These are phyloP conservation scores for Torulaspora pretoriensis DNA, from an alignment of 1,139 yeast species.

Conservation along the genomic window DNA sequence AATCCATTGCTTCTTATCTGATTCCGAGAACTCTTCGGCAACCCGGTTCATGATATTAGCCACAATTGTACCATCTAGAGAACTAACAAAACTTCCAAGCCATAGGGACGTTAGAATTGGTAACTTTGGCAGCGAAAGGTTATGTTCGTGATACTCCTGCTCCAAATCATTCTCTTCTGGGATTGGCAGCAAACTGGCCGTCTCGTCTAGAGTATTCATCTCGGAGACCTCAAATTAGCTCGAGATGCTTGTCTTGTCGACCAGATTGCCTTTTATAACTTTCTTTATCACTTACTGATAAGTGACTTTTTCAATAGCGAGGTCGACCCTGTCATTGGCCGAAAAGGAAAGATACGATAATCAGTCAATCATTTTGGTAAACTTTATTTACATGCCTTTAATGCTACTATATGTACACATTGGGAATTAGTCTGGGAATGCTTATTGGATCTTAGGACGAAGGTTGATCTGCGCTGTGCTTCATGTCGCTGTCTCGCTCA, in stretches of 20 bases:
- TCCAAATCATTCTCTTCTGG: conserved; percentile 19
- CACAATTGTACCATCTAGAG: conserved; percentile 62
- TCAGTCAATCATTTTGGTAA: not conserved
- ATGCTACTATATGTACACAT: conserved; percentile 11
- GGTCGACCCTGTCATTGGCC: not conserved
- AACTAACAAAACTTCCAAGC: conserved; percentile 52
- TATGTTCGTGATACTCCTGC: conserved; percentile 26
- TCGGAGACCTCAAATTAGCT: not conserved
- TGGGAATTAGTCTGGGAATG: not conserved
- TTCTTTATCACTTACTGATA: not conserved
- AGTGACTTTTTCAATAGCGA: not conserved
- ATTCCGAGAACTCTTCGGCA: conserved; percentile 56
- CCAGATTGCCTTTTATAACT: not conserved
- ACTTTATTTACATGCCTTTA: conserved; percentile 8
- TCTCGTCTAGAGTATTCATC: conserved; percentile 25
- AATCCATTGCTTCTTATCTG: conserved; percentile 58
- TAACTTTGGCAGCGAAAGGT: conserved; percentile 28
- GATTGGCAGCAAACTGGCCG: conserved; percentile 18
- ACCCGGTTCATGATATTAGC: conserved; percentile 60
- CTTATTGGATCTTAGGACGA: not conserved
- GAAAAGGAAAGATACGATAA: not conserved
- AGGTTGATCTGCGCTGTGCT: not conserved
- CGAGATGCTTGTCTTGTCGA: not conserved
- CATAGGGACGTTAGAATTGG: conserved; percentile 42
- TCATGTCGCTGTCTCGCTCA: conserved; percentile 10